Evolutionary conservation across 106 monocot genomes (phyloP).

Genomic region (Platanthera zijinensis): DNA sequence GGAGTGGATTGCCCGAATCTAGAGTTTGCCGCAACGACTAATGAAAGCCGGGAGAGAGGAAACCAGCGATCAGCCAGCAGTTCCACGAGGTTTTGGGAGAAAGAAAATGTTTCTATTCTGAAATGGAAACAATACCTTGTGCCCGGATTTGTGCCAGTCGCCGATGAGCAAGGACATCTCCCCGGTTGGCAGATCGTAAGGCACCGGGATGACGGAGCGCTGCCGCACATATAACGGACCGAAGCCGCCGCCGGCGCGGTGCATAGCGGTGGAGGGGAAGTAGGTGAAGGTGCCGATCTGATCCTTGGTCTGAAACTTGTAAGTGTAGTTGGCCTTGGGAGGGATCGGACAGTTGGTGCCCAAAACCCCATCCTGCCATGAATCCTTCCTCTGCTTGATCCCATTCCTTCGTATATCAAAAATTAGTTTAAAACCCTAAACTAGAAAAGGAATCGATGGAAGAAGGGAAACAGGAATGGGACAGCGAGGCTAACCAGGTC

Average conservation of each 20-base stretch:
- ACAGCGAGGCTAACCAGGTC: slow-evolving; percentile 38
- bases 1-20: slow-evolving; percentile 46
- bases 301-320: slow-evolving; percentile 85
- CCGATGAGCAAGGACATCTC: slow-evolving; percentile 78
- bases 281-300: slow-evolving; percentile 87
- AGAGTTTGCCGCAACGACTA: slow-evolving; percentile 58
- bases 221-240: slow-evolving; percentile 65
- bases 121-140: slow-evolving; percentile 42
- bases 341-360: slow-evolving; percentile 97
- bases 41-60: not conserved
- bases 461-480: not conserved
- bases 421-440: not conserved
- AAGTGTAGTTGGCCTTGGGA: slow-evolving; percentile 69
- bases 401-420: slow-evolving; percentile 48
- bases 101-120: not conserved
- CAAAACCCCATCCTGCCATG: slow-evolving; percentile 94
- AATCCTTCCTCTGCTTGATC: slow-evolving; percentile 98
- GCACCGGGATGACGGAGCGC: slow-evolving; percentile 57
- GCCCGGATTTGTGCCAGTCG: slow-evolving; percentile 73
- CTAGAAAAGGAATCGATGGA: not conserved
- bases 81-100: slow-evolving; percentile 11
- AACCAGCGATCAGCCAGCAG: not conserved
- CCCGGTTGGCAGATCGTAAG: slow-evolving; percentile 45
- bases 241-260: slow-evolving; percentile 75
- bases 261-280: slow-evolving; percentile 77